Conservation (phyloP, 2,329 filamentous ascomycete genomes). For the Phialophora verrucosa region DNA sequence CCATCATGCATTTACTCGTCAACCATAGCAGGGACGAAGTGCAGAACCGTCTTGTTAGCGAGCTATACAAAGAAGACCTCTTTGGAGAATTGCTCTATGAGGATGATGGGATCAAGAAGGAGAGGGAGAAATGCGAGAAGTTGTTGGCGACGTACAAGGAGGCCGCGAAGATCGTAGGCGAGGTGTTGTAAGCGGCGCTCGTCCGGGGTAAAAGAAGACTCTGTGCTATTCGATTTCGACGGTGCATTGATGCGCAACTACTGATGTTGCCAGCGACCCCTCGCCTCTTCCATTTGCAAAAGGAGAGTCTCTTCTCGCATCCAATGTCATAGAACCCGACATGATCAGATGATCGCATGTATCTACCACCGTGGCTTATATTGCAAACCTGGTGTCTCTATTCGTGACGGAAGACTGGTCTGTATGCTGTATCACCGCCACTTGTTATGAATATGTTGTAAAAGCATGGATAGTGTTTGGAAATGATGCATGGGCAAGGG, state of each 20-base stretch:
- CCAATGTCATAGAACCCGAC: constrained; percentile 6
- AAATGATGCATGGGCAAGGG: background rate
- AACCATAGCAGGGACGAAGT: constrained; percentile 99
- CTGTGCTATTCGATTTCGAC: background rate
- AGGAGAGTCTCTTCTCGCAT: constrained; percentile 18
- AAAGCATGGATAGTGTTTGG: background rate
- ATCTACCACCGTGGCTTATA: constrained; percentile 15
- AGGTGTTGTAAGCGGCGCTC: constrained; percentile 70
- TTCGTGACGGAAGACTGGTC: background rate
- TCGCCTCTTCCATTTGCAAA: constrained; percentile 3
- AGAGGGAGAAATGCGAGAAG: constrained; percentile 98
- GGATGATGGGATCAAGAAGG: constrained; percentile 95
- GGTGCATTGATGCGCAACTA: constrained; percentile 2
- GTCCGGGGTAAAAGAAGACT: background rate
- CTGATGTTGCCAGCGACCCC: background rate
- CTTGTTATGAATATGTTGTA: background rate
- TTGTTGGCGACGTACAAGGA: constrained; percentile 94
- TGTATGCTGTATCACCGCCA: constrained; percentile 10
- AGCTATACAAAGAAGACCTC: constrained; percentile 88
- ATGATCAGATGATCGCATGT: constrained; percentile 17
- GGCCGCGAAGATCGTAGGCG: constrained; percentile 96
- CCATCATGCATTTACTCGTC: constrained; percentile 97
- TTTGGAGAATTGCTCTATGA: constrained; percentile 96
- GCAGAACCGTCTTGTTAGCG: constrained; percentile 93
- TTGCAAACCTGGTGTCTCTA: constrained; percentile 8